phyloP scores from a whole-genome alignment of 306 rosid genomes.

The Neltuma alba region DNA sequence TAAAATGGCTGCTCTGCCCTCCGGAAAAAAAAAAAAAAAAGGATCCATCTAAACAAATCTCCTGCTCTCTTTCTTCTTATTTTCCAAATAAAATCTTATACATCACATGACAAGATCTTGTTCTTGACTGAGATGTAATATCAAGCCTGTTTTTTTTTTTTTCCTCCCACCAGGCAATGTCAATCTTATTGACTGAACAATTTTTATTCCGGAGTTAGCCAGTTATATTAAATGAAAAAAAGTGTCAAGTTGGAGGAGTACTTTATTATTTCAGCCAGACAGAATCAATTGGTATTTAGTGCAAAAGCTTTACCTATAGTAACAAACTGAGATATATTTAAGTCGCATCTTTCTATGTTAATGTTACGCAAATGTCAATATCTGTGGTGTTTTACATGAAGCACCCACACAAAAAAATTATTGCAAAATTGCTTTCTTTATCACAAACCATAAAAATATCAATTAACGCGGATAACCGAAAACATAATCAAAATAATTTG shows the following conservation, averaged over 20 bases:
- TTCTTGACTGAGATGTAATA: background rate
- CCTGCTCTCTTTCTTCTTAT: background rate
- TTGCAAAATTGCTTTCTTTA: background rate
- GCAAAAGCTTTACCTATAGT: background rate
- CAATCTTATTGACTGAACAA: background rate
- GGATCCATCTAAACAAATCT: background rate
- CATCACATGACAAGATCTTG: background rate
- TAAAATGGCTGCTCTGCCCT: background rate
- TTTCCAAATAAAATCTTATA: background rate
- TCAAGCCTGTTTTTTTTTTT: too few relatives aligned
- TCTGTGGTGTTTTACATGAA: background rate
- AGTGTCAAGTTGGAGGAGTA: background rate
- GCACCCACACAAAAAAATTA: background rate
- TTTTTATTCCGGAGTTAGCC: background rate
- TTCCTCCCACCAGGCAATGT: too few relatives aligned
- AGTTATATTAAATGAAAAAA: background rate
- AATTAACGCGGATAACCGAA: background rate
- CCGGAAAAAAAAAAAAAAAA: background rate
- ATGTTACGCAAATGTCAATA: background rate
- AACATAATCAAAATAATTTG: background rate
- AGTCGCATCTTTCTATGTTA: background rate
- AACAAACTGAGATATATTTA: background rate
- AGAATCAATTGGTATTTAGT: background rate
- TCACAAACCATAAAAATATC: slow-evolving; percentile 2
- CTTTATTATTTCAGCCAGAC: background rate